A percentile compares a stretch with the other conserved stretches of the same genome.
These are phyloP conservation scores for Candida xyloterini DNA, from an alignment of 805 yeast genomes.

Conservation along the genomic window DNA sequence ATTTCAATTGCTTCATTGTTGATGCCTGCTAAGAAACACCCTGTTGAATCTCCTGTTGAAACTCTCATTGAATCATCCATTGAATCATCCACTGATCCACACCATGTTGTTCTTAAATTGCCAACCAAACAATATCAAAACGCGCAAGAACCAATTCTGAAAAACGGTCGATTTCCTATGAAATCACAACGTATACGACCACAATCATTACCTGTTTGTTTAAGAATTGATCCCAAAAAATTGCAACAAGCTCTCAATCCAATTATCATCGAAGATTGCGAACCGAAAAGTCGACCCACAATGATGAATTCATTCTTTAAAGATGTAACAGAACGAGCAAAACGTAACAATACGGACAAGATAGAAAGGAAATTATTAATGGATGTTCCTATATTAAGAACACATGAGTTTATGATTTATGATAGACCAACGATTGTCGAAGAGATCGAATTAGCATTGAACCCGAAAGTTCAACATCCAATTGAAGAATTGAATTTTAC, in stretches of 20 bases:
- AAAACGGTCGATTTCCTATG: conserved; percentile 18
- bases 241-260: conserved; percentile 2
- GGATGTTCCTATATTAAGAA: conserved; percentile 31
- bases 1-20: conserved; percentile 8
- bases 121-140: not conserved
- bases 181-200: conserved; percentile 12
- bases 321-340: conserved; percentile 38
- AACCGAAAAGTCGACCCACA: conserved; percentile 11
- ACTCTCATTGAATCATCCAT: not conserved
- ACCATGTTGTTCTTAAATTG: conserved; percentile 3
- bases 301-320: conserved; percentile 30
- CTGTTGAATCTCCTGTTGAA: too few species aligned
- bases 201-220: conserved; percentile 12
- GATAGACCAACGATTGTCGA: conserved; percentile 9
- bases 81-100: conserved; percentile 2
- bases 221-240: conserved; percentile 14
- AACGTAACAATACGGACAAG: conserved; percentile 16
- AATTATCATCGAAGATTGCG: conserved; percentile 1
- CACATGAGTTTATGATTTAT: conserved; percentile 35
- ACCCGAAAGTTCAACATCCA: not conserved
- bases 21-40: not conserved
- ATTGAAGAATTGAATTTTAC: too few species aligned
- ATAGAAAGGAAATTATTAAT: conserved; percentile 30
- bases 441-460: not conserved
- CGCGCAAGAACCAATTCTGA: conserved; percentile 6